Evolutionary conservation across 1,139 yeast genomes (phyloP).

Genomic region (Hyphopichia buzzinii): DNA sequence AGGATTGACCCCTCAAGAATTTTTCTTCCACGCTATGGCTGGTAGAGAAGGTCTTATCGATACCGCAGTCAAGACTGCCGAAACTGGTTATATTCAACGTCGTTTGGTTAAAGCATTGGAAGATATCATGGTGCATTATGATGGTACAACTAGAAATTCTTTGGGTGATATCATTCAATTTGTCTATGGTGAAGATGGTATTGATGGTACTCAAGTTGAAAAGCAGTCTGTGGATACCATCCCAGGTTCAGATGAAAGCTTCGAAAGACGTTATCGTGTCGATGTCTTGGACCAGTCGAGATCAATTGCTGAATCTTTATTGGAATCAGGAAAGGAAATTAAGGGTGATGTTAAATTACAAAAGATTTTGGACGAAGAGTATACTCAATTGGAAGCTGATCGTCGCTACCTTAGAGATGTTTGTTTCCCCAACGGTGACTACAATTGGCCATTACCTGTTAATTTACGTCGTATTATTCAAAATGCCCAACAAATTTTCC

Average conservation of each 20-base stretch:
- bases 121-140: slow-evolving; percentile 98
- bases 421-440: slow-evolving; percentile 91
- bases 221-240: slow-evolving; percentile 95
- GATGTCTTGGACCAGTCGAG: slow-evolving; percentile 75
- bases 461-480: slow-evolving; percentile 95
- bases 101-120: slow-evolving; percentile 95
- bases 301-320: slow-evolving; percentile 64
- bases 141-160: slow-evolving; percentile 97
- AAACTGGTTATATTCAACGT: slow-evolving; percentile 98
- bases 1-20: slow-evolving; percentile 98
- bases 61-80: slow-evolving; percentile 97
- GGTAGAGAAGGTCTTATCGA: slow-evolving; percentile 99
- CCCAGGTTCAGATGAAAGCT: slow-evolving; percentile 84
- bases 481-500: slow-evolving; percentile 96
- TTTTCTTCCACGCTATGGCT: slow-evolving; percentile 99
- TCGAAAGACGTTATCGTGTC: slow-evolving; percentile 81
- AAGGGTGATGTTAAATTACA: slow-evolving; percentile 88
- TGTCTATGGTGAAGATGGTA: slow-evolving; percentile 98
- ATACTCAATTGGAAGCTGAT: slow-evolving; percentile 69
- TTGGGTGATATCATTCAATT: slow-evolving; percentile 95
- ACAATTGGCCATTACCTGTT: slow-evolving; percentile 96
- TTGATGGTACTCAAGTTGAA: slow-evolving; percentile 97
- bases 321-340: slow-evolving; percentile 90
- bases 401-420: slow-evolving; percentile 75
- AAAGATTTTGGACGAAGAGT: slow-evolving; percentile 79